A percentile compares a stretch with the other conserved stretches of the same genome.
These are phyloP conservation scores for Pelagophyceae sp. DNA, from an alignment of 352 stramenopile genomes.

Conservation along the genomic window DNA sequence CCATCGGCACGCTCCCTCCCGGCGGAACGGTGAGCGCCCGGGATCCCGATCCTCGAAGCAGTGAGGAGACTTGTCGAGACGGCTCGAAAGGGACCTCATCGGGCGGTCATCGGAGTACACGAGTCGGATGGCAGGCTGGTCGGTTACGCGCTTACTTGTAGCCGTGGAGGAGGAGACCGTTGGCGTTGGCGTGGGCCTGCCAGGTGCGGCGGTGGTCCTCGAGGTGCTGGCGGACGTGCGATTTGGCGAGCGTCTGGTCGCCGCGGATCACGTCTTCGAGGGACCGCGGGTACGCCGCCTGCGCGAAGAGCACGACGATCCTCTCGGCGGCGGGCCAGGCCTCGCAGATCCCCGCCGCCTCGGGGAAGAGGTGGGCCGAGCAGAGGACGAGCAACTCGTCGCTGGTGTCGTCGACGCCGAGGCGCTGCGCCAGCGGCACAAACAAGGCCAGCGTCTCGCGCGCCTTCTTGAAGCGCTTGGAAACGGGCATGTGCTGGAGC, in stretches of 20 bases:
- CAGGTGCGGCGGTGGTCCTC: not conserved
- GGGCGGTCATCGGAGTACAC: too few relatives aligned
- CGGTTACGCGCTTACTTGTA: too few relatives aligned
- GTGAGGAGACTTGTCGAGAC: too few relatives aligned
- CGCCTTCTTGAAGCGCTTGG: constrained; percentile 64
- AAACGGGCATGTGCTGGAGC: constrained; percentile 54
- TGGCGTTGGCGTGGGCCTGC: too few relatives aligned
- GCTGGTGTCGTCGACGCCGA: constrained; percentile 71
- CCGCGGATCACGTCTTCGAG: not conserved
- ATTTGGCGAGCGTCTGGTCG: not conserved
- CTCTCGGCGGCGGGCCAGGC: not conserved
- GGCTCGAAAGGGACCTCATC: too few relatives aligned
- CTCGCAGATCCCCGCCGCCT: not conserved
- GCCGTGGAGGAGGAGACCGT: too few relatives aligned
- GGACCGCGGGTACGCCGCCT: not conserved
- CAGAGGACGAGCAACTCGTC: constrained; percentile 56
- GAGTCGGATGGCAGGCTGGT: too few relatives aligned
- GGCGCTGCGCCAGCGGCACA: constrained; percentile 64
- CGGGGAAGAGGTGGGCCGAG: not conserved
- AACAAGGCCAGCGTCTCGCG: constrained; percentile 71
- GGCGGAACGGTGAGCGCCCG: too few relatives aligned
- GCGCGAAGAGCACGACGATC: not conserved
- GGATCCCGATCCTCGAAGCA: too few relatives aligned
- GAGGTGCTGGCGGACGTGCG: not conserved
- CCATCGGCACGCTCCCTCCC: too few relatives aligned